Conservation (phyloP, 2,329 filamentous ascomycete genomes). For the Dactylellina drechsleri region DNA sequence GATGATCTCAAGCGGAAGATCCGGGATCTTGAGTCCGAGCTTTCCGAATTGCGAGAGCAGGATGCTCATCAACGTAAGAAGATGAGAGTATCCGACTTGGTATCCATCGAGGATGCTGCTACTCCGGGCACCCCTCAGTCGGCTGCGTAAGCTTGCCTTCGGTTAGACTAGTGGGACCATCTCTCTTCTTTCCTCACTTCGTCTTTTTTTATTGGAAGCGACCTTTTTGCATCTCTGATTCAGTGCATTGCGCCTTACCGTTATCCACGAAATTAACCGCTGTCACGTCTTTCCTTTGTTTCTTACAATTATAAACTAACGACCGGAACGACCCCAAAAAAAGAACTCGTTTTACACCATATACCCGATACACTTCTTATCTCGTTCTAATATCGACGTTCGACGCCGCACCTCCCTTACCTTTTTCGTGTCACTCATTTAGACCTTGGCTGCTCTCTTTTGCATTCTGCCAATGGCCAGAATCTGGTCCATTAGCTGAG, state of each 20-base stretch:
- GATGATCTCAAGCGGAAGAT: conserved; percentile 82
- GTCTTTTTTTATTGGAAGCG: conserved; percentile 46
- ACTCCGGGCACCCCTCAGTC: conserved; percentile 51
- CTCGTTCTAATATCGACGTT: conserved; percentile 54
- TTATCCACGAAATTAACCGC: conserved; percentile 16
- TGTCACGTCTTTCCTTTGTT: conserved; percentile 54
- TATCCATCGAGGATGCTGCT: conserved; percentile 52
- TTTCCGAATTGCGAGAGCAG: conserved; percentile 60
- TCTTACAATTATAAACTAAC: conserved; percentile 36
- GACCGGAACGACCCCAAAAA: conserved; percentile 54
- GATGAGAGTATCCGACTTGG: conserved; percentile 58
- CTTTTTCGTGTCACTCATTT: conserved; percentile 39
- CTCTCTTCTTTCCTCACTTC: conserved; percentile 13
- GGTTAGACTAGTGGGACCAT: conserved; percentile 22
- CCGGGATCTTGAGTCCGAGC: conserved; percentile 76
- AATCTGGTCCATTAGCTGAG: conserved; percentile 17
- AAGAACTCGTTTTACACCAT: conserved; percentile 37
- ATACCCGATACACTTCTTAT: conserved; percentile 54
- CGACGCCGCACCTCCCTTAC: conserved; percentile 12
- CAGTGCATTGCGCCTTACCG: conserved; percentile 33
- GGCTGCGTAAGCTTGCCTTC: conserved; percentile 46
- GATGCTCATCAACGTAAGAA: conserved; percentile 58
- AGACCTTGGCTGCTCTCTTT: conserved; percentile 1
- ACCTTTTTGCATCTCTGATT: conserved; percentile 40
- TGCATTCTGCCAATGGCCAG: neutral